Conservation (phyloP, 169 alveolate species). For the Plasmodium fragile region DNA sequence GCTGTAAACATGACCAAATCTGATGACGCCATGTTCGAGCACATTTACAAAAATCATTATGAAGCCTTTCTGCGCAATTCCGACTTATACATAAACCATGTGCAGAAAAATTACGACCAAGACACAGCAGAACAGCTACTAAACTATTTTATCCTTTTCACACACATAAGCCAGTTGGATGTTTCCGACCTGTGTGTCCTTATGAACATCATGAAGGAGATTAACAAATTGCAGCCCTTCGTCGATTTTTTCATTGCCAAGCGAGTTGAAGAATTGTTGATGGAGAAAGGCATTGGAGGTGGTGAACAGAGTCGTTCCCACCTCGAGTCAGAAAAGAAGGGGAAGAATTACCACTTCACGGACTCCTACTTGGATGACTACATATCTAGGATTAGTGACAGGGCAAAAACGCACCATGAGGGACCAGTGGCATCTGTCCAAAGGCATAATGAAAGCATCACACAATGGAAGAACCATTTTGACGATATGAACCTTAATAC, state of each 20-base stretch:
- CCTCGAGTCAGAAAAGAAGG: not conserved
- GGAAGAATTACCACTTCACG: constrained; percentile 23
- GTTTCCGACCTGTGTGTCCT: constrained; percentile 31
- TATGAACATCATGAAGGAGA: constrained; percentile 16
- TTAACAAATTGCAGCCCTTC: constrained; percentile 45
- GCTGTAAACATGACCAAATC: not conserved
- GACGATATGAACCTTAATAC: constrained; percentile 33
- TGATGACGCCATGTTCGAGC: constrained; percentile 17
- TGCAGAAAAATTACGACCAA: constrained; percentile 19
- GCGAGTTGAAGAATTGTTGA: constrained; percentile 29
- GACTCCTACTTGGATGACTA: constrained; percentile 61
- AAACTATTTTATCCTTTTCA: constrained; percentile 55
- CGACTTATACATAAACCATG: constrained; percentile 4
- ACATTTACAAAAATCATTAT: constrained; percentile 40
- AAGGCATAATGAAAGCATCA: not conserved
- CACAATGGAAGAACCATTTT: constrained; percentile 25
- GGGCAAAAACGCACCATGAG: not conserved
- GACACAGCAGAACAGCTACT: constrained; percentile 49
- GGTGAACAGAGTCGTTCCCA: not conserved
- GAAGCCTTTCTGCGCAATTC: constrained; percentile 34
- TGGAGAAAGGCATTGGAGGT: not conserved
- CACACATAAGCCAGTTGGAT: constrained; percentile 45
- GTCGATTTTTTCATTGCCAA: constrained; percentile 60
- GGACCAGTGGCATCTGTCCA: not conserved
- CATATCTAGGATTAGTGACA: constrained; percentile 15